Evolutionary conservation across 257 asterid genomes (phyloP), one percentile per base, ranked within the genome.

Genomic region (Plantago major): DNA sequence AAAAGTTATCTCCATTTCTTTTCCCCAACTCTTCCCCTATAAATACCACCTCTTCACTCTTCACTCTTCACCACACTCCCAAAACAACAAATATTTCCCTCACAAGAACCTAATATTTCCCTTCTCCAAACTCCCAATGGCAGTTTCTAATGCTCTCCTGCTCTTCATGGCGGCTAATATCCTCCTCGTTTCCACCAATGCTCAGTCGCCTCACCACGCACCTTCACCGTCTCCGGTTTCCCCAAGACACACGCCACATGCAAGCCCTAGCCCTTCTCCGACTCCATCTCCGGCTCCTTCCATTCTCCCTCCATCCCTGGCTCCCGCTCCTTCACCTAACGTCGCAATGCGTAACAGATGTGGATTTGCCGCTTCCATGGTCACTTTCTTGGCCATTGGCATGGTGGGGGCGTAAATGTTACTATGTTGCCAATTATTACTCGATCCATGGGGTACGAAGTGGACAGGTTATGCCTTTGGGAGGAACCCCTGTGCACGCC

Each of bases 241-340:
- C 11, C 4, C 10, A n/a, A 6, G 11, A 15, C 18, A 9, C 13
- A 3, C 26, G 0, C 7, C 8, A 17, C 57, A 52, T 30, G 37
- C 37, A 30, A 30, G 37, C 37, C 37, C 37, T 30, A 30, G 37
- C 40, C 12, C 57, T 19, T n/a, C 57, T 17, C 28, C 40, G 33
- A 13, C 55, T 17, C 55, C 56, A 18, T 3, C 56, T 9, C 56
- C 56, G 13, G 18, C 56, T 10, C 57, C 57, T 50, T 50, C 51
- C n/a, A 46, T 16, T 1, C 8, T 18, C 4, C 53, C 53, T 11
- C 14, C n/a, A 11, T 14, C 53, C 17, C 53, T 17, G 16, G 18
- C 52, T 46, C 52, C 52, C 12, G 53, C 9, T 48, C 53, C 22
- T 48, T 48, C 53, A 19, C 57, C 9, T 17, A 52, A 52, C 40